Evolutionary conservation across 2,329 filamentous ascomycete species (phyloP).

Genomic region (Clonostachys sp.): DNA sequence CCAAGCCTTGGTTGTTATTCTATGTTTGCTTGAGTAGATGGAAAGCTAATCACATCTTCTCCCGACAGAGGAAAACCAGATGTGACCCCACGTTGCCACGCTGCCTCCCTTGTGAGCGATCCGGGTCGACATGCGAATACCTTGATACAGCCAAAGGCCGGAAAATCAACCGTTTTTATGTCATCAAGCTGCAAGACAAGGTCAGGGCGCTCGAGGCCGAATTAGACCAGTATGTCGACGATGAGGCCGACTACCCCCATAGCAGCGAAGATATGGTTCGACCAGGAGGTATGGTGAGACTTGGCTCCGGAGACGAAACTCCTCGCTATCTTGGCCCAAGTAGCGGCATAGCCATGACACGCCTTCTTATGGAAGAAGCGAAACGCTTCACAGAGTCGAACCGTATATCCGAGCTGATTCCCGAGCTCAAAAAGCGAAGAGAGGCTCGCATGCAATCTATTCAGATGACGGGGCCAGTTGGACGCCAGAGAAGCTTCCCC

Average conservation of each 20-base stretch:
- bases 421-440: constrained; percentile 61
- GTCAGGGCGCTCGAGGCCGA: constrained; percentile 79
- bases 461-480: constrained; percentile 44
- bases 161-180: constrained; percentile 86
- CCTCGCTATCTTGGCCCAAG: constrained; percentile 88
- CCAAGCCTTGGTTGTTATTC: not conserved
- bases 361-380: constrained; percentile 92
- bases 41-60: not conserved
- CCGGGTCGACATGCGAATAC: constrained; percentile 90
- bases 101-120: constrained; percentile 88
- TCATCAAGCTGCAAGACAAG: constrained; percentile 84
- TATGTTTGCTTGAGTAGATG: not conserved
- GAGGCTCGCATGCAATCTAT: constrained; percentile 54
- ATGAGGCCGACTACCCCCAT: constrained; percentile 64
- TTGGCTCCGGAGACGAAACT: constrained; percentile 80
- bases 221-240: constrained; percentile 72
- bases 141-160: constrained; percentile 83
- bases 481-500: constrained; percentile 80
- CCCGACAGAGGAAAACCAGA: constrained; percentile 80
- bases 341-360: constrained; percentile 92
- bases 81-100: constrained; percentile 91
- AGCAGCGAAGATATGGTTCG: constrained; percentile 83
- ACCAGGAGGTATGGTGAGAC: constrained; percentile 77
- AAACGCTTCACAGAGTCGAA: constrained; percentile 90
- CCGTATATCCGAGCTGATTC: constrained; percentile 87